These are phyloP conservation scores for Cordyceps javanica DNA, from an alignment of 2,329 filamentous ascomycete species.

Conservation along the genomic window DNA sequence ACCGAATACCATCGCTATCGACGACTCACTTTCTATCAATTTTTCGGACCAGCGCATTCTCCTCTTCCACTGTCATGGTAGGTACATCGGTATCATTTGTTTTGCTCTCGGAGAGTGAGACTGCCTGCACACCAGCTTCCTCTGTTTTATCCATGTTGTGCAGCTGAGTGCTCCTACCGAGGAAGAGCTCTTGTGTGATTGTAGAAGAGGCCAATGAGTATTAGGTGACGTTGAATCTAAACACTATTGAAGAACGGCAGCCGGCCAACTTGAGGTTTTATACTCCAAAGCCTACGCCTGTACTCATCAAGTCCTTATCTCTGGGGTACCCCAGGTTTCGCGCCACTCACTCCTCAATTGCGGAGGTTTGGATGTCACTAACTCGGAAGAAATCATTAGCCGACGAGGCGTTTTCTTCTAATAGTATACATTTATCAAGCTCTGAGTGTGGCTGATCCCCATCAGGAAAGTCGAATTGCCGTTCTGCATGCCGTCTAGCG, in stretches of 20 bases:
- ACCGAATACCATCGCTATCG: no score
- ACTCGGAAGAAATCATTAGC: not conserved
- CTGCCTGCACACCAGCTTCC: not conserved
- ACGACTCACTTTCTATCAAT: slow-evolving; percentile 12
- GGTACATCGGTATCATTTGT: not conserved
- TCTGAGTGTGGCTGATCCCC: not conserved
- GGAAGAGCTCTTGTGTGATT: not conserved
- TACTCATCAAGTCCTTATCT: not conserved
- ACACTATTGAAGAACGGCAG: no score
- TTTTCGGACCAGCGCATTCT: slow-evolving; percentile 17
- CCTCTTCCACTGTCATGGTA: slow-evolving; percentile 12
- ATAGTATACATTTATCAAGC: not conserved
- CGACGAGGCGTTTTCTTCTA: not conserved
- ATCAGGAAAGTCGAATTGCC: not conserved
- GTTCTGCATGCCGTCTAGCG: not conserved
- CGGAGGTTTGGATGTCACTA: not conserved
- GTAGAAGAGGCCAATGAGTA: no score
- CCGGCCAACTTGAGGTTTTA: no score
- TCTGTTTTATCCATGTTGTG: not conserved
- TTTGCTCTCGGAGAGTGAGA: not conserved
- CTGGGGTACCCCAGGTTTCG: not conserved
- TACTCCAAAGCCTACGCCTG: not conserved
- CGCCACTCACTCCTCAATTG: not conserved
- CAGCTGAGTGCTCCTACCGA: not conserved
- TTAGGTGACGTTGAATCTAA: no score